phyloP scores from a whole-genome alignment of 2,329 filamentous ascomycete genomes.

The Colletotrichum graminicola region DNA sequence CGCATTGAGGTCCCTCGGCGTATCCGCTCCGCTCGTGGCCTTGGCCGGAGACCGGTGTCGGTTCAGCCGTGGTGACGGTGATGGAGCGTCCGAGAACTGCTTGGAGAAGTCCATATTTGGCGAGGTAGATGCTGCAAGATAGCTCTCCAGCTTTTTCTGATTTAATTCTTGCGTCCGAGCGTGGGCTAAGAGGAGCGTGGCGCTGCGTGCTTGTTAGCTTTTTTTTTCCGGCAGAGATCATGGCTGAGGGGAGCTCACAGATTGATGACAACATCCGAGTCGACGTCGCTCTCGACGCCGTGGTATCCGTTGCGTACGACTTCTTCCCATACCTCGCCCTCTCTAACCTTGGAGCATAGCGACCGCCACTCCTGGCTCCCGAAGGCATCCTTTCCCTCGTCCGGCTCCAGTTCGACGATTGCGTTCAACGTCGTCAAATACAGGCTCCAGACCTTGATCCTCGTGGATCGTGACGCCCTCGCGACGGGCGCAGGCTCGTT shows the following conservation, averaged over 20 bases:
- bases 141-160: slow-evolving; percentile 88
- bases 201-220: slow-evolving; percentile 63
- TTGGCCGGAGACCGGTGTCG: slow-evolving; percentile 61
- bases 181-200: slow-evolving; percentile 91
- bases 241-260: slow-evolving; percentile 65
- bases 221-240: slow-evolving; percentile 5
- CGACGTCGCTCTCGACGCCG: slow-evolving; percentile 88
- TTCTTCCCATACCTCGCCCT: slow-evolving; percentile 95
- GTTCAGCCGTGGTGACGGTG: slow-evolving; percentile 52
- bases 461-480: slow-evolving; percentile 81
- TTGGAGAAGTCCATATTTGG: slow-evolving; percentile 79
- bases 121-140: slow-evolving; percentile 81
- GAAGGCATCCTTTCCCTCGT: slow-evolving; percentile 91
- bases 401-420: slow-evolving; percentile 86
- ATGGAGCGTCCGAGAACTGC: slow-evolving; percentile 65
- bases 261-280: slow-evolving; percentile 93
- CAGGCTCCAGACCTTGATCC: slow-evolving; percentile 97
- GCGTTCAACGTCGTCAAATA: slow-evolving; percentile 95
- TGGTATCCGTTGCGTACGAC: slow-evolving; percentile 89
- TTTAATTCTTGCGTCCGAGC: slow-evolving; percentile 85
- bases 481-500: slow-evolving; percentile 78
- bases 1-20: slow-evolving; percentile 84
- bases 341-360: slow-evolving; percentile 85
- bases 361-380: slow-evolving; percentile 87
- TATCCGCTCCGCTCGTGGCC: slow-evolving; percentile 76